Evolutionary conservation across 495 filamentous ascomycete genomes (phyloP).

Genomic region (Cetradonia linearis): DNA sequence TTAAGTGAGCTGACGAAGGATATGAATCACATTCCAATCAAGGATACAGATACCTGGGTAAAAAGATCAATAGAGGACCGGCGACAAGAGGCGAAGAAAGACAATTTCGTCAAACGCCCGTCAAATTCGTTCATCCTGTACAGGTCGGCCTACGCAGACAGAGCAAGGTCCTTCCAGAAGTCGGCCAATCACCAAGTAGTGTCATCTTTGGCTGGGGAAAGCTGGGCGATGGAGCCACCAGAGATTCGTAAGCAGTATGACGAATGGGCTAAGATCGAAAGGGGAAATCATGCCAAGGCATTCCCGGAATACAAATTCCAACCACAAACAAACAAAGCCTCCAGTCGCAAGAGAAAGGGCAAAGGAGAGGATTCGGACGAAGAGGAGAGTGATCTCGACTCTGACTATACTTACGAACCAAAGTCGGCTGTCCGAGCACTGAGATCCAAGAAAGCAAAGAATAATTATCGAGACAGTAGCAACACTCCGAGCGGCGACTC

Average conservation of each 20-base stretch:
- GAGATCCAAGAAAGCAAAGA: constrained; percentile 25
- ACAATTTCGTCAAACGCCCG: constrained; percentile 76
- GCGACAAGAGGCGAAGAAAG: constrained; percentile 56
- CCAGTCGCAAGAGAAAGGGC: constrained; percentile 43
- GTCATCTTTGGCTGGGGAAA: constrained; percentile 69
- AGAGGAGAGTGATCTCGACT: constrained; percentile 32
- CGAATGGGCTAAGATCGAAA: constrained; percentile 67
- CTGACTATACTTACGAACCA: constrained; percentile 27
- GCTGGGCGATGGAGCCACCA: constrained; percentile 74
- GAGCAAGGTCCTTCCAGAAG: constrained; percentile 69
- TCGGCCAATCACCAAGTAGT: constrained; percentile 95
- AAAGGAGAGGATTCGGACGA: constrained; percentile 35
- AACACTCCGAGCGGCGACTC: constrained; percentile 19
- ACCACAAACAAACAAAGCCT: constrained; percentile 56
- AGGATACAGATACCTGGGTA: constrained; percentile 77
- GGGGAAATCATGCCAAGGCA: constrained; percentile 72
- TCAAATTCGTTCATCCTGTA: constrained; percentile 99
- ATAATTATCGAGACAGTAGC: constrained; percentile 19
- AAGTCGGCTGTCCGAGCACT: constrained; percentile 26
- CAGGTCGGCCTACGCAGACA: constrained; percentile 80
- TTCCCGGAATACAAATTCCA: constrained; percentile 95
- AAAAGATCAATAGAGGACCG: constrained; percentile 58
- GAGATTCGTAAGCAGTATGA: constrained; percentile 71
- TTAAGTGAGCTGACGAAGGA: constrained; percentile 70
- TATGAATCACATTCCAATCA: constrained; percentile 50